Evolutionary conservation across 768 basidiomycete genomes (phyloP).

Genomic region (Pulveroboletus sp.): DNA sequence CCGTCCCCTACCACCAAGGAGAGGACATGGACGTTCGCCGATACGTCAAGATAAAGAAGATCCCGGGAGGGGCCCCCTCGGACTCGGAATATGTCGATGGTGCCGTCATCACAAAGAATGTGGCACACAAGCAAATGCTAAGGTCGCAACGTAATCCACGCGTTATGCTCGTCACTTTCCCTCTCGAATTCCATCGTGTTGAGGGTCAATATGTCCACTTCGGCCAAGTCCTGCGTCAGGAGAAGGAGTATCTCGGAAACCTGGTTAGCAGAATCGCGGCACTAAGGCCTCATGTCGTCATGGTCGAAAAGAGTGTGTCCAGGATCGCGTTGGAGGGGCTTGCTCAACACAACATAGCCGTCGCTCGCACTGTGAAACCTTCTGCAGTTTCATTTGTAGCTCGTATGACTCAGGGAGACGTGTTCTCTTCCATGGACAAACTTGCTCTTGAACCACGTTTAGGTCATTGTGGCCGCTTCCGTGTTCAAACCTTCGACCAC

Average conservation of each 20-base stretch:
- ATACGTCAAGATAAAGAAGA: slow-evolving; percentile 98
- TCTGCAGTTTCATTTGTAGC: slow-evolving; percentile 84
- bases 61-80: slow-evolving; percentile 86
- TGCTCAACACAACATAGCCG: slow-evolving; percentile 79
- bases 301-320: slow-evolving; percentile 90
- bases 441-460: slow-evolving; percentile 84
- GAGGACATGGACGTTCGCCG: slow-evolving; percentile 93
- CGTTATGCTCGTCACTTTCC: slow-evolving; percentile 95
- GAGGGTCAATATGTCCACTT: slow-evolving; percentile 93
- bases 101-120: slow-evolving; percentile 95
- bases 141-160: slow-evolving; percentile 79
- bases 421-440: slow-evolving; percentile 94
- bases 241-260: slow-evolving; percentile 88
- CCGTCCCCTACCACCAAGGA: slow-evolving; percentile 67
- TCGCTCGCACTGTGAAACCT: slow-evolving; percentile 84
- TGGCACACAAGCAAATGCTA: slow-evolving; percentile 94
- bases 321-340: slow-evolving; percentile 86
- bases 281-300: slow-evolving; percentile 84
- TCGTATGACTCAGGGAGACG: slow-evolving; percentile 92
- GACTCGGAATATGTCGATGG: slow-evolving; percentile 98
- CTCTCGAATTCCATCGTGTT: slow-evolving; percentile 87
- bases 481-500: slow-evolving; percentile 93
- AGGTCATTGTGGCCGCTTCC: slow-evolving; percentile 82
- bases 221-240: slow-evolving; percentile 85
- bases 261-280: slow-evolving; percentile 88